These are phyloP conservation scores for Penicillium sp. DNA, from an alignment of 2,329 filamentous ascomycete species.

Conservation along the genomic window DNA sequence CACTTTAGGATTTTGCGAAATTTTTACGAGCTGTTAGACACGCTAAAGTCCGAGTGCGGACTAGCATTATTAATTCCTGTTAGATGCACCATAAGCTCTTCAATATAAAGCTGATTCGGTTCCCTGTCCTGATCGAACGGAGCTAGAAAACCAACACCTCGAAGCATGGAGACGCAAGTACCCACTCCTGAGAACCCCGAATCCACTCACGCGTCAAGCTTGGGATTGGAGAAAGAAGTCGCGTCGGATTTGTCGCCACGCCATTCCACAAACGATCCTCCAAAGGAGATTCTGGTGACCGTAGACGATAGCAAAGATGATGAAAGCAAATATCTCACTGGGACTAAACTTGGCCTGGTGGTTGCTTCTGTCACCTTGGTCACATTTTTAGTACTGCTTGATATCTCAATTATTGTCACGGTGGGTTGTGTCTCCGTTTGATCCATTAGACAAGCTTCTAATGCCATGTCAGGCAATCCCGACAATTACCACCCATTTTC, in stretches of 20 bases:
- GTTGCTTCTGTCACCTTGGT: constrained; percentile 11
- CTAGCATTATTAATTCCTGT: not conserved
- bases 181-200: not conserved
- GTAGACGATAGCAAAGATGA: not conserved
- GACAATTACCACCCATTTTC: constrained; percentile 46
- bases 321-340: constrained; percentile 13
- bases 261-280: not conserved
- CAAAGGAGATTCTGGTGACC: not conserved
- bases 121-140: not conserved
- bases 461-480: constrained; percentile 18
- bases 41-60: not conserved
- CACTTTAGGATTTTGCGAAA: not conserved
- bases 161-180: not conserved
- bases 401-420: constrained; percentile 19
- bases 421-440: constrained; percentile 2
- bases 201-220: not conserved
- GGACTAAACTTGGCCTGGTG: constrained; percentile 13
- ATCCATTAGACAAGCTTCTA: not conserved
- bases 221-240: not conserved
- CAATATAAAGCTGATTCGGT: not conserved
- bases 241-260: not conserved
- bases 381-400: constrained; percentile 16
- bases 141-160: not conserved
- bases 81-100: not conserved
- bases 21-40: not conserved